Evolutionary conservation across 768 basidiomycete genomes (phyloP), one percentile per base, ranked within the genome.

Genomic region (Paxillus ammoniavirescens): DNA sequence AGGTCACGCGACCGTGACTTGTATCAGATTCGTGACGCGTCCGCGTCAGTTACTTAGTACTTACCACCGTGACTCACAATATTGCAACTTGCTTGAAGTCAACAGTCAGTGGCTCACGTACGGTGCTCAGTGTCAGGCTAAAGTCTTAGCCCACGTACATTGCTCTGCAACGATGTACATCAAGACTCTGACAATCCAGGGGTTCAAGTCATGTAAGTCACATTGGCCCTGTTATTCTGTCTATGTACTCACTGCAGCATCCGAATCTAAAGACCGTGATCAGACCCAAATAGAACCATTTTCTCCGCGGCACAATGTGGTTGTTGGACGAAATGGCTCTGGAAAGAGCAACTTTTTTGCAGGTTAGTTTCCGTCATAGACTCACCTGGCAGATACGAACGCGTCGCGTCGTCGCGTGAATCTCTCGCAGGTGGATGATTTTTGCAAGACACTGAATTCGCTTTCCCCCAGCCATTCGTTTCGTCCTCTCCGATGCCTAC

Each of bases 301-400:
- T 73, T 91, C 88, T 18, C 84, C 94, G 1, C 85, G 79, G 46
- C 93, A 97, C 67, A 98, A 98, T 73, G 94, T 98, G 10, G 93
- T 98, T 8, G 95, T 98, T 8, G 96, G 97, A 13, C 76, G 97
- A 41, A 98, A 99, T 81, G 97, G 97, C 12, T 93, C 91, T 6
- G 97, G 97, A 47, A 99, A 99, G 78, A 94, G 91, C 65, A 99
- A 98, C 70, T 98, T 99, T 79, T 99, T 99, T 71, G 87, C 91
- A 36, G 94, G 92, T 89, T 48, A 59, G 86, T 67, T 26, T 40
- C 18, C 23, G 9, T 45, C 38, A 18, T 12, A 12, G 30, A 37
- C 9, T 42, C 0, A 33, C 17, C 6, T 3, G 6, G 38, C 17
- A 7, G n/a, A 10, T 35, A 35, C 33, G 33, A 35, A 40, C 38